Percentiles rank a stretch among this genome's conserved stretches.
phyloP scores from a whole-genome alignment of 441 rosid genomes.

The Omphalea diandra region DNA sequence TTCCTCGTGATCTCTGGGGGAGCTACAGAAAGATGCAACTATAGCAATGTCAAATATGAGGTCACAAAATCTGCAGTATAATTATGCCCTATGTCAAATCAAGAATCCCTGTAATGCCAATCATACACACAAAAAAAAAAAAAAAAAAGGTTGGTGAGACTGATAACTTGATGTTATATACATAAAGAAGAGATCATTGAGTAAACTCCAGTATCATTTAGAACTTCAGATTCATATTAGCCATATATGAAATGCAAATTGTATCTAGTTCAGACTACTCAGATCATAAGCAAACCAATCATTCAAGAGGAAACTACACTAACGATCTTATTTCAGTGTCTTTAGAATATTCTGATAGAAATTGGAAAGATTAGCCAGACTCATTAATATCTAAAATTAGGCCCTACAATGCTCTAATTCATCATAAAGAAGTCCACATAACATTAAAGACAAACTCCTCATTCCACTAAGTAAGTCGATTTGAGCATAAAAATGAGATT shows the following conservation, averaged over 20 bases:
- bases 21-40: conserved; percentile 44
- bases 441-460: neutral
- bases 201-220: neutral
- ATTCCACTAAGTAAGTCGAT: neutral
- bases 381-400: neutral
- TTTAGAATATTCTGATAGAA: neutral
- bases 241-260: neutral
- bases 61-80: neutral
- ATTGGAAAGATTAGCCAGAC: neutral
- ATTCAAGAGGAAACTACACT: neutral
- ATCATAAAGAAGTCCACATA: neutral
- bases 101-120: neutral
- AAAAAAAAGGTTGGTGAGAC: neutral
- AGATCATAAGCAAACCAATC: neutral
- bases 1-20: conserved; percentile 61
- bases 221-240: neutral
- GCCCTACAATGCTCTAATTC: neutral
- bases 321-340: too few species aligned
- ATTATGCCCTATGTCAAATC: neutral
- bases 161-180: too few species aligned
- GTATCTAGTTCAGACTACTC: neutral
- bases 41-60: neutral
- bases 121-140: too few species aligned
- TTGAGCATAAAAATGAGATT: neutral
- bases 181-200: too few species aligned